Base-by-base conservation (phyloP, 345 rosid genomes). In the Gynandropsis gynandra region DNA sequence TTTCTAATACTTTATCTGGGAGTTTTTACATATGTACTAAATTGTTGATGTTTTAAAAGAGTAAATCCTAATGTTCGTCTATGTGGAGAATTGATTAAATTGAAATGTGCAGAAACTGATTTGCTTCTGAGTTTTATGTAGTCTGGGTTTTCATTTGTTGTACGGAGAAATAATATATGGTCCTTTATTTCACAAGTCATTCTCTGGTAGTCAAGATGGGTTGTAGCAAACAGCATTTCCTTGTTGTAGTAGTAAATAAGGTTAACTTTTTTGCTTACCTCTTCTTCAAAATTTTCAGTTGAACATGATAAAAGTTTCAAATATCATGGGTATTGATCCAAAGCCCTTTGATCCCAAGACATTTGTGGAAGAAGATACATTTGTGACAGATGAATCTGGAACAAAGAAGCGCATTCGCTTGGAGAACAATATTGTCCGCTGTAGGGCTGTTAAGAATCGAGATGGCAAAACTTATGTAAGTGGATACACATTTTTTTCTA, bases 251-350 rank as follows among this genome's bases (percentile, higher is more conserved):
- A 33, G 1, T 34, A 1, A 37, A 9, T 2, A 11, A 10, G 11
- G 35, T 9, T 37, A 35, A 46, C 14, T 16, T 43, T 20, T 18
- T 42, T 5, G 58, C 18, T 57, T 19, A 44, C 42, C 41, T 15
- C 37, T 42, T 42, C 37, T 42, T 36, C 51, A 46, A 8, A 58
- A 15, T 59, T 50, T 72, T 72, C 89, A 92, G 96, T 82, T 87
- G 96, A 79, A 79, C 71, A 65, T 85, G 82, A 77, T 92, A 50
- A 92, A 75, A 79, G 95, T 87, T 66, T 92, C 98, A 36, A 92
- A 87, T 61, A 92, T 92, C 48, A 92, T 92, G 98, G 96, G 98
- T 49, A 83, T 92, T 57, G 98, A 92, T 50, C 86, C 84, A 46
- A 81, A 80, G 42, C 82, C 89, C 61, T 92, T 92, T 73, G 93